Evolutionary conservation across 306 rosid genomes (phyloP).

Genomic region (Pyrus bretschneideri): DNA sequence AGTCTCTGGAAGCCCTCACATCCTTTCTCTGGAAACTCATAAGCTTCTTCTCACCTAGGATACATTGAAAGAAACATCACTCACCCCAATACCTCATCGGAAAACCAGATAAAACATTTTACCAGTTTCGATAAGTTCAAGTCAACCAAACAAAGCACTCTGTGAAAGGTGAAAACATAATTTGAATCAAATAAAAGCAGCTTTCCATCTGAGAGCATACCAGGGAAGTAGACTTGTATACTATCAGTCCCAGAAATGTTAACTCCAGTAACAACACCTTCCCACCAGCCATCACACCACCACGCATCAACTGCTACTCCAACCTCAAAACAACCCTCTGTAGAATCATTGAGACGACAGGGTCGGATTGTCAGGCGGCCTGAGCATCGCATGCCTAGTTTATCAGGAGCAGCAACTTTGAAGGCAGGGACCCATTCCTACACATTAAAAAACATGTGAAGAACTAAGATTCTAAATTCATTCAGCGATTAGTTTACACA

Average conservation of each 20-base stretch:
- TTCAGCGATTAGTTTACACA: slow-evolving; percentile 5
- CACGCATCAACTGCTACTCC: slow-evolving; percentile 74
- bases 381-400: slow-evolving; percentile 55
- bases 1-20: slow-evolving; percentile 56
- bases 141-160: slow-evolving; percentile 9
- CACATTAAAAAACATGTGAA: slow-evolving; percentile 23
- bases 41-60: slow-evolving; percentile 55
- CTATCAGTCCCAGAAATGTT: slow-evolving; percentile 31
- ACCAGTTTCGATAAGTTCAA: slow-evolving; percentile 7
- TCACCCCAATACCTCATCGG: slow-evolving; percentile 8
- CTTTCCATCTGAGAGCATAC: slow-evolving; percentile 30
- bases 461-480: slow-evolving; percentile 13
- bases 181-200: neutral
- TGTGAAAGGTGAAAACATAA: slow-evolving; percentile 1
- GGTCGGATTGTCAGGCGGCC: slow-evolving; percentile 74
- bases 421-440: slow-evolving; percentile 71
- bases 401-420: slow-evolving; percentile 64
- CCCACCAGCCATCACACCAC: slow-evolving; percentile 95
- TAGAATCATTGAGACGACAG: slow-evolving; percentile 32
- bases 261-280: slow-evolving; percentile 55
- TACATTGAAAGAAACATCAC: slow-evolving; percentile 23
- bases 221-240: slow-evolving; percentile 60
- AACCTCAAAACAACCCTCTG: slow-evolving; percentile 29
- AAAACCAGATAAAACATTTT: slow-evolving; percentile 9
- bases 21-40: slow-evolving; percentile 35